Evolutionary conservation across 257 asterid genomes (phyloP).

Genomic region (Scutellaria baicalensis): DNA sequence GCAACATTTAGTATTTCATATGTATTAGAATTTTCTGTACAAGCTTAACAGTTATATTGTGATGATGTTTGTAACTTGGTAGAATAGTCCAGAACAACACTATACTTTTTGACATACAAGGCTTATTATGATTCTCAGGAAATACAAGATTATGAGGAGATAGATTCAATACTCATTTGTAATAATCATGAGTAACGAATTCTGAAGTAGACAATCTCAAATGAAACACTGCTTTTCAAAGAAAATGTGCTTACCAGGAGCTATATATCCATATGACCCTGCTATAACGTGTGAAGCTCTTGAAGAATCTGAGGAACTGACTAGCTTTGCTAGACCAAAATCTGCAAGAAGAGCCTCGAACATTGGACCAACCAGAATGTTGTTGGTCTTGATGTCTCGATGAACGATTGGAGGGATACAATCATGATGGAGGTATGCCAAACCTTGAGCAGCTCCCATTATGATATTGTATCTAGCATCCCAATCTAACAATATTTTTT

Average conservation of each 20-base stretch:
- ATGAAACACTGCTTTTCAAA: background rate
- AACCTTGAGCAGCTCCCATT: constrained; percentile 66
- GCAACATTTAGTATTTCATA: constrained; percentile 9
- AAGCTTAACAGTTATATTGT: background rate
- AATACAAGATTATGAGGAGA: background rate
- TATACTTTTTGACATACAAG: background rate
- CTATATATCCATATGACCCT: constrained; percentile 73
- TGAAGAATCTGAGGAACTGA: constrained; percentile 38
- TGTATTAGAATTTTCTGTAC: background rate
- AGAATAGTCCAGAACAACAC: background rate
- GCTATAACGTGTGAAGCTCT: constrained; percentile 42
- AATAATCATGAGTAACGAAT: background rate
- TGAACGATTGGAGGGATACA: constrained; percentile 71
- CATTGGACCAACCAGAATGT: constrained; percentile 56
- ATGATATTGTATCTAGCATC: constrained; percentile 61
- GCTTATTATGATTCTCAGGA: background rate
- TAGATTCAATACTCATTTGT: background rate
- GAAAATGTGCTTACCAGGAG: constrained; percentile 51
- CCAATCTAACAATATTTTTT: constrained; percentile 46
- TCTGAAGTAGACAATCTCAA: too few relatives aligned
- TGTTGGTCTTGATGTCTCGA: constrained; percentile 66
- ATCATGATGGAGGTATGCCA: constrained; percentile 74
- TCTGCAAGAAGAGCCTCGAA: constrained; percentile 72
- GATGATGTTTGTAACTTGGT: background rate
- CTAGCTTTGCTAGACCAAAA: constrained; percentile 66